A percentile compares a stretch with the other conserved stretches of the same genome.
phyloP scores from a whole-genome alignment of 768 basidiomycete species.

The Amanita molliuscula region DNA sequence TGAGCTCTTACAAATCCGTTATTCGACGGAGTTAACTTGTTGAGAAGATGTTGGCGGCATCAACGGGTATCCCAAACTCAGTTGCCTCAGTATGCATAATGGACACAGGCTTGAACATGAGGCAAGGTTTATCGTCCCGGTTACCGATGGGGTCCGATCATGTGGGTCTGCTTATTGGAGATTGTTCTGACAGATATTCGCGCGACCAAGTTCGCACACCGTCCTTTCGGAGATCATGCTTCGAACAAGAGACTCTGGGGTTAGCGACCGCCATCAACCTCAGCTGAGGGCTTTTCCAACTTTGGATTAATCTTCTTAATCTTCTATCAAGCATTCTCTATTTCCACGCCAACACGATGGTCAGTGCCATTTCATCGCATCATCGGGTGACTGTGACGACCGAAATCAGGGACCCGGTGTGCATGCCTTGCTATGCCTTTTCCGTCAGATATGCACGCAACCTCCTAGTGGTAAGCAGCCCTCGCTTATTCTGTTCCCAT shows the following conservation, averaged over 20 bases:
- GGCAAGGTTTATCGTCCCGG: slow-evolving; percentile 21
- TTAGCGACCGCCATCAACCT: neutral
- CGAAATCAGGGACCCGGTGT: slow-evolving; percentile 20
- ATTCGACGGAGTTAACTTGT: neutral
- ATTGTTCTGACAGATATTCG: neutral
- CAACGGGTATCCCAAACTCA: slow-evolving; percentile 6
- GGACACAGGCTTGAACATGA: slow-evolving; percentile 14
- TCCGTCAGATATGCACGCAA: slow-evolving; percentile 15
- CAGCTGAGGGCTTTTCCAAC: neutral
- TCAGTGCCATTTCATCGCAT: neutral
- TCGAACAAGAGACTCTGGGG: neutral
- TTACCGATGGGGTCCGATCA: slow-evolving; percentile 15
- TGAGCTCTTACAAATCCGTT: neutral
- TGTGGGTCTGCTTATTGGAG: slow-evolving; percentile 9
- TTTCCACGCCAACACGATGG: slow-evolving; percentile 3
- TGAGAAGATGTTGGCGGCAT: neutral
- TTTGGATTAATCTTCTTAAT: neutral
- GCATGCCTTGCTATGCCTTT: slow-evolving; percentile 18
- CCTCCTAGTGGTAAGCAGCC: slow-evolving; percentile 20
- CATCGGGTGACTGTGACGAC: slow-evolving; percentile 20
- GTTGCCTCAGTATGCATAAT: slow-evolving; percentile 3
- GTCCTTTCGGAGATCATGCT: slow-evolving; percentile 5
- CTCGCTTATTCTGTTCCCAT: slow-evolving; percentile 32
- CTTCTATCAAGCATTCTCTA: neutral
- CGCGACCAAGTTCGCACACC: neutral